Base-by-base conservation (phyloP, 2,329 filamentous ascomycete genomes). In the Leptodontidium sp. region DNA sequence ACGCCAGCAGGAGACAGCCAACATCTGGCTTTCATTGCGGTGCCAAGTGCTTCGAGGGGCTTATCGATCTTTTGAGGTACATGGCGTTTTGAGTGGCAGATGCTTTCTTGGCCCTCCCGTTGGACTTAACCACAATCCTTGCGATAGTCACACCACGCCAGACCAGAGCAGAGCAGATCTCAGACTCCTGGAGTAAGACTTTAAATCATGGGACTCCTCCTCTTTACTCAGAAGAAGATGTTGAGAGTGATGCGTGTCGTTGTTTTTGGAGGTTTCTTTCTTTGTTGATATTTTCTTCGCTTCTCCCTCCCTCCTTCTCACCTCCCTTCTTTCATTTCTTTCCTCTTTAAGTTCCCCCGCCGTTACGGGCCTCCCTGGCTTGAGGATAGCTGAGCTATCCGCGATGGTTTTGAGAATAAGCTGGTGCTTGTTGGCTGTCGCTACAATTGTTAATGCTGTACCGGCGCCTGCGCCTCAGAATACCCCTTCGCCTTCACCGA, bases 401-500 rank as follows among this genome's bases (percentile, higher is more conserved):
- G 21, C 55, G 17, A 17, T 38, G 17, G 26, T 49, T 38, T 24
- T 49, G 26, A 63, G 29, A 35, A 40, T 63, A 47, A 63, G 24
- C 43, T 63, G 61, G 43, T 63, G 45, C 47, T 63, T 63, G 61
- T 63, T 63, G 2, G 47, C 29, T 38, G n/a, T 63, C 26, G 26
- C 29, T 38, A 38, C 61, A 15, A 32, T 52, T 38, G 43, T 52
- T 38, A 49, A 63, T 50, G 61, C 61, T 15, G 32, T 24, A 40
- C 29, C 52, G 4, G 47, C 17, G 17, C 47, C 17, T 26, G n/a
- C n/a, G 14, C 52, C n/a, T 15, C 59, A 61, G n/a, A 63, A 63
- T 63, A 15, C 61, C 12, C 15, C 45, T 21, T 47, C 45, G 45
- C 45, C 45, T 17, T 47, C 45, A 11, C 38, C 38, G 8, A 40